Evolutionary conservation across 2,329 filamentous ascomycete species (phyloP).

Genomic region (Ceratocystis albifundus): DNA sequence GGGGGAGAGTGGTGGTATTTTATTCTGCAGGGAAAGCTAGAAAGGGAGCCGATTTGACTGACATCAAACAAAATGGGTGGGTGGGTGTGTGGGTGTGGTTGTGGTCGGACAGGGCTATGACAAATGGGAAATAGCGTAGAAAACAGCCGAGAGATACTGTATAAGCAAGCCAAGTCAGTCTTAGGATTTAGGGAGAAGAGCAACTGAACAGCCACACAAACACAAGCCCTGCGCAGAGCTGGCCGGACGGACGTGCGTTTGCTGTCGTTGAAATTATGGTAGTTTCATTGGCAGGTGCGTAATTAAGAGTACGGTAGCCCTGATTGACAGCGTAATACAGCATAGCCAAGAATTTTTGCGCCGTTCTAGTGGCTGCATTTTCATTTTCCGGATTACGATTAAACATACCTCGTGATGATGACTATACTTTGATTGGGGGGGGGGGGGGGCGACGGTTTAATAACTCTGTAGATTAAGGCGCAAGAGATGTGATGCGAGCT

Average conservation of each 20-base stretch:
- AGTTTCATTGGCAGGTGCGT: neutral
- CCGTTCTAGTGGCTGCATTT: neutral
- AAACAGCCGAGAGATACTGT: neutral
- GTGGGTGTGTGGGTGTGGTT: too few species aligned
- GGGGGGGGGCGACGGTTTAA: too few species aligned
- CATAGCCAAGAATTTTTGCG: neutral
- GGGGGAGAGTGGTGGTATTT: neutral
- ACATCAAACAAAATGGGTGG: neutral
- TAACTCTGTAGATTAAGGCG: neutral
- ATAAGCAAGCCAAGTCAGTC: neutral
- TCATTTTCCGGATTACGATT: neutral
- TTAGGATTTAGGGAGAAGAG: neutral
- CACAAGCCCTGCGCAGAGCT: neutral
- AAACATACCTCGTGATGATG: neutral
- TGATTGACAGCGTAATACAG: neutral
- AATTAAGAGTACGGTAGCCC: neutral
- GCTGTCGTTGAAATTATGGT: neutral
- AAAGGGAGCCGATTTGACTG: constrained; percentile 3
- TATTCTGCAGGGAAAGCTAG: neutral
- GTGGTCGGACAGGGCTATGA: constrained; percentile 2
- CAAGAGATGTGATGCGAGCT: neutral
- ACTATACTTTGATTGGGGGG: neutral
- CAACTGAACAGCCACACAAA: neutral
- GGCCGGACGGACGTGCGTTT: neutral
- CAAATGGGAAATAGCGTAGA: neutral